These are phyloP conservation scores for Apiospora phragmitis DNA, from an alignment of 2,329 filamentous ascomycete genomes.

Conservation along the genomic window DNA sequence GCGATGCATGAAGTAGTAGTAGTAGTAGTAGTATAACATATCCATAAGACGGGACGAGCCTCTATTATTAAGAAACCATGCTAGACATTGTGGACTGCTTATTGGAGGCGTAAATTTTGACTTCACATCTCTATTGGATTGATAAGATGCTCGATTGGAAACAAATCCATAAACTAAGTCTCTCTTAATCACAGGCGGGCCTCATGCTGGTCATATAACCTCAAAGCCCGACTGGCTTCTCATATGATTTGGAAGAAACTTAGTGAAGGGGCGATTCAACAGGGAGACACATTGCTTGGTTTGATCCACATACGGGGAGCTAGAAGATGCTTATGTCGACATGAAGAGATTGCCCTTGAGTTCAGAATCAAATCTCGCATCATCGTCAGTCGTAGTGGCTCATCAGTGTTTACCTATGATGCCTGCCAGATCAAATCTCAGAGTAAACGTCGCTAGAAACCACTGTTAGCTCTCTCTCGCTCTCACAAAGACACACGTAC, in stretches of 20 bases:
- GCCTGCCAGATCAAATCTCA: slow-evolving; percentile 16
- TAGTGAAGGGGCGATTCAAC: neutral
- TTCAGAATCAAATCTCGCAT: neutral
- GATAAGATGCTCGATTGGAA: neutral
- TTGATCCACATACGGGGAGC: neutral
- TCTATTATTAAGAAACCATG: neutral
- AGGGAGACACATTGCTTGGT: neutral
- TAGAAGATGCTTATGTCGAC: too few relatives aligned
- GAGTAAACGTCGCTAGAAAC: slow-evolving; percentile 28
- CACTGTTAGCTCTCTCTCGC: slow-evolving; percentile 1
- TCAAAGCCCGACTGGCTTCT: too few relatives aligned
- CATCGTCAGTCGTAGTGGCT: too few relatives aligned
- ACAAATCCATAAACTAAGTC: neutral
- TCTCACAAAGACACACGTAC: neutral
- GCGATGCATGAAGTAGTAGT: neutral
- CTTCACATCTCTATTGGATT: neutral
- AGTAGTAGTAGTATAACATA: neutral
- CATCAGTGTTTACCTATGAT: neutral
- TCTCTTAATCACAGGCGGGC: neutral
- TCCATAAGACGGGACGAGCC: neutral
- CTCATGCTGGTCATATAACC: too few relatives aligned
- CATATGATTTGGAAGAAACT: too few relatives aligned
- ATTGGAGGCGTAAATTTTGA: neutral
- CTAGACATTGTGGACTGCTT: neutral
- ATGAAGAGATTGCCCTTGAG: neutral